Base-by-base conservation (phyloP, 768 basidiomycete genomes). In the Sarcomyxa edulis region DNA sequence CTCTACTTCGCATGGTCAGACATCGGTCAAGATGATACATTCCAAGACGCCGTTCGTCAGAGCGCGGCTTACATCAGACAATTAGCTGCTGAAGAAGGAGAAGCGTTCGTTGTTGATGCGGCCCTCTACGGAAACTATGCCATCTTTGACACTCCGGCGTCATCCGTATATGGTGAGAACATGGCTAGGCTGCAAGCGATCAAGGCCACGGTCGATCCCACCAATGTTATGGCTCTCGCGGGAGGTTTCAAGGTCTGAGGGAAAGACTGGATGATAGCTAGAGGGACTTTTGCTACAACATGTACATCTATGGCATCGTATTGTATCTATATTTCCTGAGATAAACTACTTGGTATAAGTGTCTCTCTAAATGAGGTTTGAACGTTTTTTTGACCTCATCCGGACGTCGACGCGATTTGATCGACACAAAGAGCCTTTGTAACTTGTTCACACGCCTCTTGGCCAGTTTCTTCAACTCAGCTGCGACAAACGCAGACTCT, bases 51-150 rank as follows among this genome's bases (percentile, higher is more conserved):
- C 9, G 58, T 64, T 16, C 52, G 52, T 12, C 40, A 61, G 22
- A 71, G 66, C 39, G 60, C 65, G 1, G 58, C 49, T 2, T 59
- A 60, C 8, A 59, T 81, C 32, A 55, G 49, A 15, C 45, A 58
- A 21, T 60, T 66, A 10, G 66, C 65, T 3, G 44, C 62, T 5
- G 48, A 48, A 15, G 55, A 68, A 35, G 71, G 71, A 10, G 66
- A 73, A 50, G 21, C n/a, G n/a, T n/a, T n/a, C n/a, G 39, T 64
- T 18, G 48, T 43, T 7, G 49, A 57, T 11, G 67, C 64, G 3
- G 48, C 69, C 3, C 42, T 69, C 35, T 84, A 84, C 49, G 62
- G 66, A 21, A 84, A 84, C 52, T 80, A 82, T 45, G 79, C 79
- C 5, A 56, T 73, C 6, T 56, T 47, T 26, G 68, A 68, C 37